phyloP scores from a whole-genome alignment of 768 basidiomycete species.

The Lactifluus subvellereus region DNA sequence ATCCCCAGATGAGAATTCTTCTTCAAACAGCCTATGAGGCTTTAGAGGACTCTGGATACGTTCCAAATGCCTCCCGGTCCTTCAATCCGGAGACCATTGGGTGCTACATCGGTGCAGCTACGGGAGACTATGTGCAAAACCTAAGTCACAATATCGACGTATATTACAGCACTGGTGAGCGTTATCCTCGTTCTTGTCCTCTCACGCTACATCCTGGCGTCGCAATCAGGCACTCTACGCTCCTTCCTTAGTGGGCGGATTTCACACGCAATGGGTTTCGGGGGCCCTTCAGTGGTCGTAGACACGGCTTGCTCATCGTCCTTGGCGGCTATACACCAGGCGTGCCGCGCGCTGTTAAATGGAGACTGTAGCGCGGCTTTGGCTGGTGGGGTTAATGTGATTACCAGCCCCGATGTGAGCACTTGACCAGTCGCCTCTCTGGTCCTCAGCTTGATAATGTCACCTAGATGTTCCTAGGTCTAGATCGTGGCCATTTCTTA shows the following conservation, averaged over 20 bases:
- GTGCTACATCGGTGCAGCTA: conserved; percentile 63
- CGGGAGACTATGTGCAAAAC: conserved; percentile 65
- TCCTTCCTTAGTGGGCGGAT: conserved; percentile 69
- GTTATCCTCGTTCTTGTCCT: neutral
- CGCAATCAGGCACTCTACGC: conserved; percentile 51
- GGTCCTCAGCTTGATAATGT: conserved; percentile 2
- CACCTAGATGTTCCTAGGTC: conserved; percentile 58
- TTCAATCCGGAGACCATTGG: conserved; percentile 53
- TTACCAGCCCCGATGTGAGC: conserved; percentile 65
- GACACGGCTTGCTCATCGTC: conserved; percentile 78
- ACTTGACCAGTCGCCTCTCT: neutral
- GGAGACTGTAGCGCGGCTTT: conserved; percentile 63
- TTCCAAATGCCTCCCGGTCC: conserved; percentile 49
- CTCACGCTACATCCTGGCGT: neutral
- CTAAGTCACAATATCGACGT: conserved; percentile 56
- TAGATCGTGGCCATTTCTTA: conserved; percentile 65
- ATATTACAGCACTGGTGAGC: conserved; percentile 61
- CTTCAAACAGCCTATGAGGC: conserved; percentile 64
- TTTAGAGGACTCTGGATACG: conserved; percentile 64
- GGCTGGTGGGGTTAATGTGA: conserved; percentile 69
- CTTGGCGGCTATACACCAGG: conserved; percentile 61
- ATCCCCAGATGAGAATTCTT: conserved; percentile 67
- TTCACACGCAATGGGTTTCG: conserved; percentile 59
- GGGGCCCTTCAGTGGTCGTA: conserved; percentile 65
- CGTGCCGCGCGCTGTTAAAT: conserved; percentile 55